Evolutionary conservation across 306 rosid genomes (phyloP).

Genomic region (Cucumis cinereus): DNA sequence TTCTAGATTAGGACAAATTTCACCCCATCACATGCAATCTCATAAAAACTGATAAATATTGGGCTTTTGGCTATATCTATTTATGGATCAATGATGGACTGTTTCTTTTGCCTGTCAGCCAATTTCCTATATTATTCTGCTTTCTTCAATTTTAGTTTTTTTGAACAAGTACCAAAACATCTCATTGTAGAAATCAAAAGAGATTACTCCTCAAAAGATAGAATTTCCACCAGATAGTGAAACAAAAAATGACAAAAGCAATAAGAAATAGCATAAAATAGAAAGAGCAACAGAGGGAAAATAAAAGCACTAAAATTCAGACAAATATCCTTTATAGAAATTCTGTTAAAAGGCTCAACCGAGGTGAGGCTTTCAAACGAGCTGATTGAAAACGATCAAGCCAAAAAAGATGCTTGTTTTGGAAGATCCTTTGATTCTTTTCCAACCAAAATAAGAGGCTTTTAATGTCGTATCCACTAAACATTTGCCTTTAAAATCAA

Average conservation of each 20-base stretch:
- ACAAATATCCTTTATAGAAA: too few species aligned
- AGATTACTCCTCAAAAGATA: neutral
- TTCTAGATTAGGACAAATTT: neutral
- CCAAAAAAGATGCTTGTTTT: neutral
- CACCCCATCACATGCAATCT: neutral
- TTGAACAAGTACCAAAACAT: too few species aligned
- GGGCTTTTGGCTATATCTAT: neutral
- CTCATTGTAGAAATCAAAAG: neutral
- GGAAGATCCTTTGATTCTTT: neutral
- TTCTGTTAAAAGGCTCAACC: neutral
- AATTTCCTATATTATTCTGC: neutral
- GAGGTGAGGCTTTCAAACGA: neutral
- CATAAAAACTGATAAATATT: neutral
- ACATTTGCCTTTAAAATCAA: neutral
- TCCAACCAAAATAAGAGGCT: neutral
- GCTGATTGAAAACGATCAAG: neutral
- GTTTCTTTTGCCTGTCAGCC: neutral
- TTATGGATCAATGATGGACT: neutral
- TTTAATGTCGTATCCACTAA: neutral
- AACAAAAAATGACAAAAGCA: neutral
- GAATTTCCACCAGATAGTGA: neutral
- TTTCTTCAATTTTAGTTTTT: neutral
- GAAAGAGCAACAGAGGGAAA: neutral
- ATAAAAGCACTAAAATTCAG: neutral
- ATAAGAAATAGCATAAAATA: too few species aligned